phyloP scores from a whole-genome alignment of 495 filamentous ascomycete genomes.

The Tetracladium setigerum region DNA sequence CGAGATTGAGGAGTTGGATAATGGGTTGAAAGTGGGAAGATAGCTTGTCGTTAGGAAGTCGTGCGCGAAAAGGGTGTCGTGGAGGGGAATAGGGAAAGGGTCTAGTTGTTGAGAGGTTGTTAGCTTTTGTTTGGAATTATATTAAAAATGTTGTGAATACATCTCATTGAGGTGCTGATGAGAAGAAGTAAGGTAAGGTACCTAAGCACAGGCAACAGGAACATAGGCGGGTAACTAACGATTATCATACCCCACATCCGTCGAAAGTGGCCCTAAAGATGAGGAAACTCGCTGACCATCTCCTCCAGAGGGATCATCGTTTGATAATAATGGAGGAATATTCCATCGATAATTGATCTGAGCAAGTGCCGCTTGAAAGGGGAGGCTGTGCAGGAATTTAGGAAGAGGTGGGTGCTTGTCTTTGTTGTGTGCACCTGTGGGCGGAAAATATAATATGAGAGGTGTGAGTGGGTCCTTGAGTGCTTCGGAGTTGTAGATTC shows the following conservation, averaged over 20 bases:
- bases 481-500: constrained; percentile 10
- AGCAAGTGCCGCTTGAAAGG: constrained; percentile 6
- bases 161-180: background rate
- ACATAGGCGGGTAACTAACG: too few species aligned
- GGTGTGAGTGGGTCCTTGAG: constrained; percentile 5
- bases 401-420: constrained; percentile 6
- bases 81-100: constrained; percentile 34
- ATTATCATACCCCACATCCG: too few species aligned
- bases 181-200: too few species aligned
- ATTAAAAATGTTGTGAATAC: background rate
- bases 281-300: too few species aligned
- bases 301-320: background rate
- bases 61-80: constrained; percentile 40
- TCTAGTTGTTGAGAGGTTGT: background rate
- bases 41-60: constrained; percentile 17
- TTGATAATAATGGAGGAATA: background rate
- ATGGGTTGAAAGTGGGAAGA: background rate
- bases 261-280: too few species aligned
- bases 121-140: constrained; percentile 33
- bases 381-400: background rate
- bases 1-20: background rate
- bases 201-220: too few species aligned
- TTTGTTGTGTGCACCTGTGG: constrained; percentile 8
- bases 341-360: constrained; percentile 21
- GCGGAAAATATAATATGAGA: constrained; percentile 17